These are phyloP conservation scores for Cyclostephanos tholiformis DNA, from an alignment of 108 stramenopile species.

Conservation along the genomic window DNA sequence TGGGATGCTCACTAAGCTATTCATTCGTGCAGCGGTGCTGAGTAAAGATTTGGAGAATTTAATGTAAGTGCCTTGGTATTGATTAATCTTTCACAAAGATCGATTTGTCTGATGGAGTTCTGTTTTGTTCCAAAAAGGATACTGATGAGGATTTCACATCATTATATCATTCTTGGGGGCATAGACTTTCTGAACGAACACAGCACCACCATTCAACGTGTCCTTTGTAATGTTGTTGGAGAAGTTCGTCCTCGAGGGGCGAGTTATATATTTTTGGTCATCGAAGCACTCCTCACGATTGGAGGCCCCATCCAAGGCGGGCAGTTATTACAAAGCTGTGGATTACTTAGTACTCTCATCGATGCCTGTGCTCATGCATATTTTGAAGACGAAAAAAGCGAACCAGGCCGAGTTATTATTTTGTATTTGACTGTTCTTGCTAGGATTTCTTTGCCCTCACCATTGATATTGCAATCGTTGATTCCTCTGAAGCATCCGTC, in stretches of 20 bases:
- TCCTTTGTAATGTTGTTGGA: constrained; percentile 41
- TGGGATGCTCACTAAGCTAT: constrained; percentile 30
- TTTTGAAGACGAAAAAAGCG: constrained; percentile 23
- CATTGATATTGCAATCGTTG: constrained; percentile 16
- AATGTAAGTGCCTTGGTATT: constrained; percentile 23
- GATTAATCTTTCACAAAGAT: background rate
- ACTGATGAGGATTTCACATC: constrained; percentile 48
- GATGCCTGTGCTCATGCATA: constrained; percentile 37
- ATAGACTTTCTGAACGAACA: constrained; percentile 41
- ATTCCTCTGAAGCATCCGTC: constrained; percentile 5
- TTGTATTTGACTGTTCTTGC: constrained; percentile 48
- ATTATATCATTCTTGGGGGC: constrained; percentile 51
- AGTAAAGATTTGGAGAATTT: constrained; percentile 54
- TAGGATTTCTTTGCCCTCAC: constrained; percentile 26
- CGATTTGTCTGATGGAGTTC: background rate
- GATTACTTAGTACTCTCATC: constrained; percentile 25
- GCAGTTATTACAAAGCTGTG: constrained; percentile 20
- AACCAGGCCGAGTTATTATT: constrained; percentile 50
- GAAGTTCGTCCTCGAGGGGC: constrained; percentile 48
- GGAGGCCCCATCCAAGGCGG: constrained; percentile 43
- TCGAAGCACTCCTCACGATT: constrained; percentile 38
- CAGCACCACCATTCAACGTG: constrained; percentile 23
- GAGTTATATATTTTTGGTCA: constrained; percentile 35
- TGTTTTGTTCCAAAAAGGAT: constrained; percentile 9
- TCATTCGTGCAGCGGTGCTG: constrained; percentile 27